These are phyloP conservation scores for Cetradonia linearis DNA, from an alignment of 495 filamentous ascomycete species.

Conservation along the genomic window DNA sequence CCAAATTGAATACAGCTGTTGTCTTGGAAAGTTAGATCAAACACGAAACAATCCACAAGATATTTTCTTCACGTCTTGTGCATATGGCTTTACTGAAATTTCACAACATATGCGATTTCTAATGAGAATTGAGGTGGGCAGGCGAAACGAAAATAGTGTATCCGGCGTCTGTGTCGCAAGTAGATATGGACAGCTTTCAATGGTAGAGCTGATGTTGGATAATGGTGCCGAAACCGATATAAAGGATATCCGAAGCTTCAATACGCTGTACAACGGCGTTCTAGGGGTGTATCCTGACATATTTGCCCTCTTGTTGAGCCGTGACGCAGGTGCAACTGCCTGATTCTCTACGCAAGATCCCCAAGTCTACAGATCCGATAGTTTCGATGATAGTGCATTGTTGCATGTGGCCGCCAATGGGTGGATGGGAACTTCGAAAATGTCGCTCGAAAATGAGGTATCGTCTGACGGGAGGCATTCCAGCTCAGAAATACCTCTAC, in stretches of 20 bases:
- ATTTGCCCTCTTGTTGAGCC: background rate
- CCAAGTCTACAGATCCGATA: no score
- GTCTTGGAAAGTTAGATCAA: background rate
- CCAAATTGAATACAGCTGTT: background rate
- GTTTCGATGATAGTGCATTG: background rate
- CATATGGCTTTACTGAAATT: background rate
- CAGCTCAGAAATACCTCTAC: rapidly evolving
- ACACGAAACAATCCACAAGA: background rate
- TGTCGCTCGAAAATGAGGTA: background rate
- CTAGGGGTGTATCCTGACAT: background rate
- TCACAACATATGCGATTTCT: background rate
- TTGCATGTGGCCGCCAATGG: background rate
- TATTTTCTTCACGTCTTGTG: background rate
- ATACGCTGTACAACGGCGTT: background rate
- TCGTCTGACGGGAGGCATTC: background rate
- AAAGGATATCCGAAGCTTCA: background rate
- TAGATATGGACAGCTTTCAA: background rate
- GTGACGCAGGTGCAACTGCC: background rate
- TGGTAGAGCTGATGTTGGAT: background rate
- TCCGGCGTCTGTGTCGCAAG: background rate
- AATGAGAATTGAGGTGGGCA: background rate
- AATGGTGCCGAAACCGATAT: background rate
- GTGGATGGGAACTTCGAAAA: background rate
- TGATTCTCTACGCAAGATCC: background rate
- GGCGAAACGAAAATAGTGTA: background rate